Evolutionary conservation across 163 green algal species (phyloP).

Genomic region (Chlamydomonas reinhardtii): DNA sequence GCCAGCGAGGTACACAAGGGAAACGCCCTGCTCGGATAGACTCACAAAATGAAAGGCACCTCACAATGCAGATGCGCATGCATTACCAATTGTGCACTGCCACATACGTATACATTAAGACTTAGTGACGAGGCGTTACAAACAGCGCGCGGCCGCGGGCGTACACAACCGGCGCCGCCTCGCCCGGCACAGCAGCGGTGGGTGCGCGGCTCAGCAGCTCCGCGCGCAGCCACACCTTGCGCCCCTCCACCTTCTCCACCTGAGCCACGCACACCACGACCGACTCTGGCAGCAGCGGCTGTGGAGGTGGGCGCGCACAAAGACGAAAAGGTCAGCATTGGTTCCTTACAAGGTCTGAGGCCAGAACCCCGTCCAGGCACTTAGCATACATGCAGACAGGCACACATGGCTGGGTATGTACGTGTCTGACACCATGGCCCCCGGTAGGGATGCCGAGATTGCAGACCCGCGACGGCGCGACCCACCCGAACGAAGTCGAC

Average conservation of each 20-base stretch:
- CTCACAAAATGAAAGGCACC: too few species aligned
- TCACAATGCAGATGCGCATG: too few species aligned
- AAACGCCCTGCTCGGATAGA: too few species aligned
- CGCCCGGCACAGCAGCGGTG: neutral
- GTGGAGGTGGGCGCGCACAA: neutral
- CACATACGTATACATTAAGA: too few species aligned
- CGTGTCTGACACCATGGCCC: too few species aligned
- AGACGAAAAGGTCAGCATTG: neutral
- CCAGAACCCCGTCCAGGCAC: too few species aligned
- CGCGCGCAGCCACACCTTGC: conserved; percentile 51
- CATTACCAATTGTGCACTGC: too few species aligned
- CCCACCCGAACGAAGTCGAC: conserved; percentile 52
- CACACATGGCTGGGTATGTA: neutral
- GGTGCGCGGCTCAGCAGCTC: neutral
- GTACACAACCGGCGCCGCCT: neutral
- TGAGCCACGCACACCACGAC: conserved; percentile 42
- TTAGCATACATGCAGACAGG: neutral
- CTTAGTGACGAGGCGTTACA: neutral
- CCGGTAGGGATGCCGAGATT: too few species aligned
- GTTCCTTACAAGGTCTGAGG: too few species aligned
- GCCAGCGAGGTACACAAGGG: too few species aligned
- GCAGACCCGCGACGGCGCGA: too few species aligned
- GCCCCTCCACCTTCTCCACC: conserved; percentile 50
- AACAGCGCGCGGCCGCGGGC: neutral
- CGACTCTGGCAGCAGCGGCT: conserved; percentile 42